Percentiles rank a stretch among this genome's conserved stretches.
phyloP scores from a whole-genome alignment of 345 rosid species.

The Boechera stricta region DNA sequence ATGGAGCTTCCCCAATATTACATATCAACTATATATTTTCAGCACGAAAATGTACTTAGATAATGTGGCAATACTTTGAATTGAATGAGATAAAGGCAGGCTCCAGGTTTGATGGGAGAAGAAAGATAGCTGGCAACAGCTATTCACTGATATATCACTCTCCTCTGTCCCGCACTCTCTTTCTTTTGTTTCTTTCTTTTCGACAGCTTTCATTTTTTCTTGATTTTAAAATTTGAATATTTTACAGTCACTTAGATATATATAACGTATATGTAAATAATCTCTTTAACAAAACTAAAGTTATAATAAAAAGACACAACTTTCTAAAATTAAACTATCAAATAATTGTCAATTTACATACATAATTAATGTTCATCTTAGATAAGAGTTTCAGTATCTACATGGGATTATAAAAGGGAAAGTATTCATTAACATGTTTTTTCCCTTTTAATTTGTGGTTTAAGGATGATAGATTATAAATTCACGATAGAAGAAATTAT shows the following conservation, averaged over 20 bases:
- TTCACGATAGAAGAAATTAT: background rate
- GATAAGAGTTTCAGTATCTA: background rate
- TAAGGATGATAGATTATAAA: constrained; percentile 16
- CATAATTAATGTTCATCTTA: background rate
- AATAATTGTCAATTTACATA: background rate
- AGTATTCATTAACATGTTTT: constrained; percentile 3
- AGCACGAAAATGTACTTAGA: too few relatives aligned
- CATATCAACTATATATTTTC: too few relatives aligned
- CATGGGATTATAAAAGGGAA: background rate
- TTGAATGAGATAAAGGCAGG: background rate
- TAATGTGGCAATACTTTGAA: too few relatives aligned
- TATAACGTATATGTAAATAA: background rate
- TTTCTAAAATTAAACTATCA: too few relatives aligned
- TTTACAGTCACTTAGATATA: constrained; percentile 7
- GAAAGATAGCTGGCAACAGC: constrained; percentile 48
- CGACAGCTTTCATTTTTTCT: constrained; percentile 41
- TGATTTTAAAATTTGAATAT: constrained; percentile 23
- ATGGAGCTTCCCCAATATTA: too few relatives aligned
- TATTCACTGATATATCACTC: constrained; percentile 45
- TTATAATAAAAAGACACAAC: too few relatives aligned
- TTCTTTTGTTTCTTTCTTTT: constrained; percentile 40
- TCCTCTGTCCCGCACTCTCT: constrained; percentile 48
- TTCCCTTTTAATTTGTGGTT: background rate
- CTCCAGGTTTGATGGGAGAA: constrained; percentile 48
- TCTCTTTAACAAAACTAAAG: background rate